These are phyloP conservation scores for Suillus spraguei DNA, from an alignment of 768 basidiomycete species.

Conservation along the genomic window DNA sequence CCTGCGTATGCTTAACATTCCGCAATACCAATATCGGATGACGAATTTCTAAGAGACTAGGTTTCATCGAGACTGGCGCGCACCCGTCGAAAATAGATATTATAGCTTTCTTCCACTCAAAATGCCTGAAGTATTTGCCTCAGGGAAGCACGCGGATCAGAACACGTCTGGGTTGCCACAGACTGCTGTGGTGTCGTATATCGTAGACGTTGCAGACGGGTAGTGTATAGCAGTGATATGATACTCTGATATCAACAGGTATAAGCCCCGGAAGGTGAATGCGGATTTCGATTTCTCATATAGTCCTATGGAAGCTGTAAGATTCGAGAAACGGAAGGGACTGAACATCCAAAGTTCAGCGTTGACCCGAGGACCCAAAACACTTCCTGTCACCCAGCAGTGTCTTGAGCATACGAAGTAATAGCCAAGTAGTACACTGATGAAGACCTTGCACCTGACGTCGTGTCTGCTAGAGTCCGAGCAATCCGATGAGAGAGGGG, in stretches of 20 bases:
- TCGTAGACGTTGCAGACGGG: not conserved
- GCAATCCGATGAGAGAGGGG: too few species aligned
- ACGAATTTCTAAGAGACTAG: not conserved
- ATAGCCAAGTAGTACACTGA: slow-evolving; percentile 39
- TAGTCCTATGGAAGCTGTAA: slow-evolving; percentile 40
- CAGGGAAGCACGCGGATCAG: too few species aligned
- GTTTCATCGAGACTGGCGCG: not conserved
- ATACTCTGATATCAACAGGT: not conserved
- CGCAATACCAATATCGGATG: slow-evolving; percentile 7
- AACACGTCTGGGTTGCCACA: too few species aligned
- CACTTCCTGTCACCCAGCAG: slow-evolving; percentile 35
- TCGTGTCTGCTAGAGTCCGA: too few species aligned
- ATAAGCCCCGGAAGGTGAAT: slow-evolving; percentile 27
- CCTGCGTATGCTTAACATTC: not conserved
- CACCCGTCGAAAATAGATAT: too few species aligned
- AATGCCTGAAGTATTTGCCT: too few species aligned
- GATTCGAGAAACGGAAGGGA: slow-evolving; percentile 15
- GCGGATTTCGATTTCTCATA: slow-evolving; percentile 42
- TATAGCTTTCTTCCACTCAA: too few species aligned
- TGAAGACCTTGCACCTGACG: slow-evolving; percentile 34
- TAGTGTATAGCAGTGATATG: not conserved
- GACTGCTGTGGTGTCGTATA: too few species aligned
- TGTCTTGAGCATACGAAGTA: slow-evolving; percentile 37
- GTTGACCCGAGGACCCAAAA: slow-evolving; percentile 28
- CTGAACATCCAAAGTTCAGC: slow-evolving; percentile 31